Evolutionary conservation across 306 rosid genomes (phyloP), one percentile per base, ranked within the genome.

Genomic region (Dryas alaskensis): DNA sequence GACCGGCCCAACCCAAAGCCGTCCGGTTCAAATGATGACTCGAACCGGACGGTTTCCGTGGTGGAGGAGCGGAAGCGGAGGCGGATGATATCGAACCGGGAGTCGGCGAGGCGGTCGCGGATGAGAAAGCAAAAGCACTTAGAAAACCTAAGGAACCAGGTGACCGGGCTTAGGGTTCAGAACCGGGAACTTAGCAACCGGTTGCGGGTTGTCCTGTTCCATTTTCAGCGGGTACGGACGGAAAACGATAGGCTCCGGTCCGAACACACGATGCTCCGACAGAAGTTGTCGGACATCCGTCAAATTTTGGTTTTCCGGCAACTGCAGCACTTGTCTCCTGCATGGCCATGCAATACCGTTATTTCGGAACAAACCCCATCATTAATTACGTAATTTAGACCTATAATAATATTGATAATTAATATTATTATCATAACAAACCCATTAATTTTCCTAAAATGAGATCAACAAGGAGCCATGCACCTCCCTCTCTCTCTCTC

Each of bases 91-190:
- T 94, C 98, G 55, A 94, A 92, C 89, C 86, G 99, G 80, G 96
- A 94, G 70, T 94, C 99, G 6, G 99, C 99, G 9, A 73, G 96
- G 78, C 84, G 99, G 73, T 94, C 99, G 4, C 86, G 99, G n/a
- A 78, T 88, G 93, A 84, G 99, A 7, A 94, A 92, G 82, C 93
- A 94, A 76, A 86, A 87, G 80, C 98, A 90, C 60, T 60, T 92
- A 74, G 97, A 94, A 77, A 90, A 92, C 80, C 74, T 92, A 81
- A 76, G 93, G 88, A 90, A 75, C 85, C 87, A 84, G 89, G 69
- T 78, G 86, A 94, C 79, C 90, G 76, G 72, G 84, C 85, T 88
- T 69, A 81, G 84, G 63, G 37, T 78, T 39, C 87, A 88, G 74
- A 94, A 94, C 85, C 90, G 85, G 46, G 98, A 87, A 70, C 78